Evolutionary conservation across 108 stramenopile genomes (phyloP), one percentile per base, ranked within the genome.

Genomic region (Chaetoceros tenuissimus): DNA sequence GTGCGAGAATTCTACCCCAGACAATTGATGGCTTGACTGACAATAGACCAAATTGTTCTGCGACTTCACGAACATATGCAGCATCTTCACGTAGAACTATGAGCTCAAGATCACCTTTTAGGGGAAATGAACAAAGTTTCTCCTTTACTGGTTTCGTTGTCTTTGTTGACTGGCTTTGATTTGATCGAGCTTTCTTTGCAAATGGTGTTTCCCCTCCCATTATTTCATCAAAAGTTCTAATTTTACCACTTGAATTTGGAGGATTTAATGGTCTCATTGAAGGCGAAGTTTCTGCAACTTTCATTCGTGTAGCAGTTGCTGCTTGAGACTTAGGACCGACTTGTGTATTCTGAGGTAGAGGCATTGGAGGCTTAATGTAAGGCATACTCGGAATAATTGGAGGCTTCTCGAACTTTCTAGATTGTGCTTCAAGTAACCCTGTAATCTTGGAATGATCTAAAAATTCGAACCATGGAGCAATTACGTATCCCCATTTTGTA

Each of bases 401-500:
- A 10, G 54, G 8, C 27, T 55, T 8, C 27, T 44, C 7, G 16
- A 16, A 17, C 43, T 44, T 44, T 44, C 17, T 16, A 16, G 43
- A 16, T 7, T 20, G 7, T 49, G 78, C 79, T 26, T 66, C 62
- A 46, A 91, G 69, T 46, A 94, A 59, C 1, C 79, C 70, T 8
- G 88, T 63, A 19, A 94, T 63, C 60, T 95, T 95, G 31, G 75
- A 73, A 51, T 92, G 78, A 67, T 92, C 94, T 46, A 95, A 67
- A 22, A 95, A 81, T 62, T 95, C 94, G 28, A 95, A 66, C 94
- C 94, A 95, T 22, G 94, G 88, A 20, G 90, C 89, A 56, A 89
- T 74, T 45, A 75, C 79, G 67, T 78, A 95, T 17, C 94, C 94
- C 20, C 89, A 89, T 10, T 68, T 64, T 13, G 84, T 89, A 62